A percentile compares a stretch with the other conserved stretches of the same genome.
Conservation (phyloP, 331 rosid species). For the Prunus yedoensis region DNA sequence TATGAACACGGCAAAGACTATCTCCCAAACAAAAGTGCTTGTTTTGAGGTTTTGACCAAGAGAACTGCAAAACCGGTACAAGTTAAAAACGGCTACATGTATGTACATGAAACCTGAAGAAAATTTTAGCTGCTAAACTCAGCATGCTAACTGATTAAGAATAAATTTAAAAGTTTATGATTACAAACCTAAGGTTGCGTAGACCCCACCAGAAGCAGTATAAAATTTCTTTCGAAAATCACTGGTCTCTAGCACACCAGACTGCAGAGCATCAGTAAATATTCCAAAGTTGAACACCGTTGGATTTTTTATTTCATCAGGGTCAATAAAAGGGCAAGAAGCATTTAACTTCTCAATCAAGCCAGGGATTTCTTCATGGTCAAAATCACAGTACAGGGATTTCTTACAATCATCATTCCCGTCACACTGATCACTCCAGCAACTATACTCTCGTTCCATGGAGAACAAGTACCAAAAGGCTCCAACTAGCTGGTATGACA, state of each 20-base stretch:
- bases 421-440: conserved; percentile 46
- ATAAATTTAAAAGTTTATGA: background rate
- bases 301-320: conserved; percentile 18
- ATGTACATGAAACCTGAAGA: background rate
- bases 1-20: conserved; percentile 58
- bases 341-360: background rate
- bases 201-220: conserved; percentile 99
- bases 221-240: conserved; percentile 55
- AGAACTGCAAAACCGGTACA: conserved; percentile 45
- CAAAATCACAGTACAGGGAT: conserved; percentile 30
- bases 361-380: no score
- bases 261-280: conserved; percentile 49
- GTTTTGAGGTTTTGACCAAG: conserved; percentile 82
- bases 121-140: background rate
- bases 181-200: conserved; percentile 65
- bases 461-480: conserved; percentile 88
- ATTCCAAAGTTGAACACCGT: conserved; percentile 63
- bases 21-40: conserved; percentile 57
- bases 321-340: conserved; percentile 40
- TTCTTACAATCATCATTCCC: background rate
- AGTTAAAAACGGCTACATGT: background rate
- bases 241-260: conserved; percentile 31
- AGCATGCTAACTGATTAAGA: background rate
- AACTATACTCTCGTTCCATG: conserved; percentile 48
- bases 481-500: conserved; percentile 57